A percentile compares a stretch with the other conserved stretches of the same genome.
These are phyloP conservation scores for Pyricularia sp. DNA, from an alignment of 2,329 filamentous ascomycete species.

Conservation along the genomic window DNA sequence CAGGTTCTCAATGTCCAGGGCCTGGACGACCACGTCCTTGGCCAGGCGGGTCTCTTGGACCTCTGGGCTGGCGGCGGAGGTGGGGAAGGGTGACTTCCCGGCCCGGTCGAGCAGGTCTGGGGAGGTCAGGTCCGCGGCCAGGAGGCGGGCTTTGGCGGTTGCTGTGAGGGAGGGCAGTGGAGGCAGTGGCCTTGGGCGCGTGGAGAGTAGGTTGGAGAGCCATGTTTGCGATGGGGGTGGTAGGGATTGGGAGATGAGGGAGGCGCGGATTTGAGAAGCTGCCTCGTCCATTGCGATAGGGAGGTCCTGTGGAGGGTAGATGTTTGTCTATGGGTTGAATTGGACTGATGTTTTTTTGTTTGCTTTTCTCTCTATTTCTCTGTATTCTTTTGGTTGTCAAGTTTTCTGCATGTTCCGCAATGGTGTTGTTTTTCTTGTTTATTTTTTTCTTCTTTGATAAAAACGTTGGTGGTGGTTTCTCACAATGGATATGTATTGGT, in stretches of 20 bases:
- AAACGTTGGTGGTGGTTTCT: background rate
- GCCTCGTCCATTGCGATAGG: background rate
- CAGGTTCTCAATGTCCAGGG: slow-evolving; percentile 78
- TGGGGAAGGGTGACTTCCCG: slow-evolving; percentile 43
- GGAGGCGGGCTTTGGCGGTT: slow-evolving; percentile 67
- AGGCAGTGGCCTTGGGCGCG: slow-evolving; percentile 37
- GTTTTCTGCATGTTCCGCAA: background rate
- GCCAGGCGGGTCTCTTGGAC: slow-evolving; percentile 42
- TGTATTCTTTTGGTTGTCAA: background rate
- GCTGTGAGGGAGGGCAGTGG: slow-evolving; percentile 61
- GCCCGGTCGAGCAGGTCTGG: slow-evolving; percentile 36
- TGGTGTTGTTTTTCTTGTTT: background rate
- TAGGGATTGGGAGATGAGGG: slow-evolving; percentile 40
- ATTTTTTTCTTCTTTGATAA: background rate
- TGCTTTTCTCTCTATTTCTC: background rate
- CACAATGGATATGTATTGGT: no score
- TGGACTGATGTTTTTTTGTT: background rate
- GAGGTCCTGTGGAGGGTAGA: background rate
- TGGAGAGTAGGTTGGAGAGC: slow-evolving; percentile 48
- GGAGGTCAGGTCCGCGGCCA: slow-evolving; percentile 62
- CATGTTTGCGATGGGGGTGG: slow-evolving; percentile 41
- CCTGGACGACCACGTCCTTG: slow-evolving; percentile 60
- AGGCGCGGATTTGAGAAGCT: slow-evolving; percentile 34
- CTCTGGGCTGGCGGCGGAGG: slow-evolving; percentile 18
- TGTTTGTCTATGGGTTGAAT: background rate